These are phyloP conservation scores for Aspergillus thermomutatus DNA, from an alignment of 2,329 filamentous ascomycete species.

Conservation along the genomic window DNA sequence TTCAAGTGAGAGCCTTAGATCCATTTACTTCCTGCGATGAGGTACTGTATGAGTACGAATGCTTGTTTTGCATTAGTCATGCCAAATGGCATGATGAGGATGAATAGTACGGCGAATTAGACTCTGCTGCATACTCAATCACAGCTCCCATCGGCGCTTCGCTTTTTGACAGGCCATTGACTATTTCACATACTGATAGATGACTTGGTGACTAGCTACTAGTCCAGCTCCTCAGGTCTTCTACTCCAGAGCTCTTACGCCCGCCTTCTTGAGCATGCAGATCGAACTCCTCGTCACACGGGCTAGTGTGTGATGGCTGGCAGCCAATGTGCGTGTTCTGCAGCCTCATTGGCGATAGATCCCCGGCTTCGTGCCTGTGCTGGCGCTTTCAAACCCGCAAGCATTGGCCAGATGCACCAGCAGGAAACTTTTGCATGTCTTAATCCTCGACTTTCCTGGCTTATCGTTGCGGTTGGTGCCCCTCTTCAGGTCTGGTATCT, in stretches of 20 bases:
- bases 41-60: background rate
- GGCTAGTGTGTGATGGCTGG: conserved; percentile 33
- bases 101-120: background rate
- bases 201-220: background rate
- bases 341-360: conserved; percentile 27
- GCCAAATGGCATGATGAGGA: background rate
- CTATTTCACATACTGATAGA: background rate
- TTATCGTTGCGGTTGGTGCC: conserved; percentile 23
- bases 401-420: conserved; percentile 36
- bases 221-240: background rate
- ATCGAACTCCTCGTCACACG: conserved; percentile 30
- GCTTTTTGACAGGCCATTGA: background rate
- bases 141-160: conserved; percentile 12
- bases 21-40: background rate
- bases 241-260: conserved; percentile 11
- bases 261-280: conserved; percentile 22
- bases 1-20: no score
- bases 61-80: background rate
- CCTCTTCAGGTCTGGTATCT: conserved; percentile 20
- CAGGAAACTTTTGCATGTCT: conserved; percentile 23
- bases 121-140: conserved; percentile 8
- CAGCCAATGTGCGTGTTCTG: conserved; percentile 17
- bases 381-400: conserved; percentile 33
- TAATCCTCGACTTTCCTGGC: conserved; percentile 17
- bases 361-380: conserved; percentile 17